Evolutionary conservation across 1,284 basidiomycete genomes (phyloP).

Genomic region (Sporisorium exsertum): DNA sequence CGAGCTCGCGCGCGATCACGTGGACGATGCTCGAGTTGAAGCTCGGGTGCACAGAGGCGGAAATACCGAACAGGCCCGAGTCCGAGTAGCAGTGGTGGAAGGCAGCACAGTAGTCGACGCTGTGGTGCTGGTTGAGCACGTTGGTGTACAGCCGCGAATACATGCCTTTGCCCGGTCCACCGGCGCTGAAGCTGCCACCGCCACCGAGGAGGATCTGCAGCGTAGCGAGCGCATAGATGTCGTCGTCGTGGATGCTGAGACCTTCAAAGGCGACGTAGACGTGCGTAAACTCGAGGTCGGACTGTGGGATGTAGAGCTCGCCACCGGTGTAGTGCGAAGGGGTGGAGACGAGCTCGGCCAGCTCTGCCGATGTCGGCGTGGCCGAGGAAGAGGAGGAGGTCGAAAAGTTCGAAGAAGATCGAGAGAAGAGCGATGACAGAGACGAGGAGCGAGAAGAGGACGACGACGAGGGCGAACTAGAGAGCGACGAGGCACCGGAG

Average conservation of each 20-base stretch:
- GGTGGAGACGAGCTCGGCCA: constrained; percentile 64
- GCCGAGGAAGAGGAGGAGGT: constrained; percentile 56
- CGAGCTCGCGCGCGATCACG: constrained; percentile 83
- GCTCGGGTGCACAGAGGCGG: constrained; percentile 84
- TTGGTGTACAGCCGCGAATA: constrained; percentile 97
- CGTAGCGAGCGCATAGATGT: constrained; percentile 93
- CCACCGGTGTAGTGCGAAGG: constrained; percentile 87
- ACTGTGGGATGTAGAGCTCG: constrained; percentile 75
- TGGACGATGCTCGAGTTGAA: constrained; percentile 79
- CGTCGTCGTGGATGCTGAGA: constrained; percentile 89
- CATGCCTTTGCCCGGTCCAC: constrained; percentile 98
- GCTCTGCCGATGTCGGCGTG: constrained; percentile 32
- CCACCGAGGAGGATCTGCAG: constrained; percentile 96
- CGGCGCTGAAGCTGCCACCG: constrained; percentile 93
- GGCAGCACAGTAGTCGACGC: constrained; percentile 95
- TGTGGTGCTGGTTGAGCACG: constrained; percentile 92
- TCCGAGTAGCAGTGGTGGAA: constrained; percentile 99
- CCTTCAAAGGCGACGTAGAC: constrained; percentile 94
- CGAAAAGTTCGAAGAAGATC: constrained; percentile 66
- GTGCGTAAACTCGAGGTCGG: constrained; percentile 86
- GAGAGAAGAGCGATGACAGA: constrained; percentile 72
- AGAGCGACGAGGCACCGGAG: constrained; percentile 22
- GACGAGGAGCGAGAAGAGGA: constrained; percentile 72
- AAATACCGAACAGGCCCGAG: constrained; percentile 91
- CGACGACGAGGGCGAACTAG: constrained; percentile 32